Base-by-base conservation (phyloP, 1,139 yeast genomes). In the Zygotorulaspora mrakii region DNA sequence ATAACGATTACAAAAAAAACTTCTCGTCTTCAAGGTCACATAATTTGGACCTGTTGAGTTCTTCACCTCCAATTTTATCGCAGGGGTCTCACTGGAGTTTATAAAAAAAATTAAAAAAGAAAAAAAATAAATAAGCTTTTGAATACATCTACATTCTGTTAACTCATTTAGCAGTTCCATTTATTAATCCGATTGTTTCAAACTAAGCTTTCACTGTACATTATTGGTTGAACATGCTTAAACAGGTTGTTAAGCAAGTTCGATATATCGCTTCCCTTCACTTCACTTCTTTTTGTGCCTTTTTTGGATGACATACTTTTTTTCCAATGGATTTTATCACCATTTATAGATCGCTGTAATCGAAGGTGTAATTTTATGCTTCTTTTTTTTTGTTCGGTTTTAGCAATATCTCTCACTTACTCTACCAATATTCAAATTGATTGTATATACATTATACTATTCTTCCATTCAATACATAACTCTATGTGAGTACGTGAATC, bases 21-120 rank as follows among this genome's bases (percentile, higher is more conserved):
- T 17, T n/a, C 9, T 9, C n/a, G n/a, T 14, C 18, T 16, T 28
- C 9, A 10, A n/a, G 12, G 4, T 28, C 31, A 3, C 10, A 14
- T 16, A 28, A 16, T 9, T 28, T 28, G 24, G 11, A 18, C 11
- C 18, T 13, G 14, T 22, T 31, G 16, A 20, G 33, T 13, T 4
- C 33, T 3, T 31, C 33, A 5, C 33, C 33, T 31, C 33, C 33
- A 22, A 31, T 31, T 12, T 12, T 31, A 20, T 31, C 33, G 9
- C 33, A 31, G 18, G 33, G 33, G 3, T 17, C 17, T 13, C 25
- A 12, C 12, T 31, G 33, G 33, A 22, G 26, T 14, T 4, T 31
- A 12, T 31, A 18, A 31, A 3, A 4, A 12, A 7, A 28, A n/a
- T n/a, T n/a, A n/a, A n/a, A n/a, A n/a, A n/a, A n/a, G n/a, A n/a